Evolutionary conservation across 106 monocot species (phyloP), one percentile per base, ranked within the genome.

Genomic region (Acanthochlamys bracteata): DNA sequence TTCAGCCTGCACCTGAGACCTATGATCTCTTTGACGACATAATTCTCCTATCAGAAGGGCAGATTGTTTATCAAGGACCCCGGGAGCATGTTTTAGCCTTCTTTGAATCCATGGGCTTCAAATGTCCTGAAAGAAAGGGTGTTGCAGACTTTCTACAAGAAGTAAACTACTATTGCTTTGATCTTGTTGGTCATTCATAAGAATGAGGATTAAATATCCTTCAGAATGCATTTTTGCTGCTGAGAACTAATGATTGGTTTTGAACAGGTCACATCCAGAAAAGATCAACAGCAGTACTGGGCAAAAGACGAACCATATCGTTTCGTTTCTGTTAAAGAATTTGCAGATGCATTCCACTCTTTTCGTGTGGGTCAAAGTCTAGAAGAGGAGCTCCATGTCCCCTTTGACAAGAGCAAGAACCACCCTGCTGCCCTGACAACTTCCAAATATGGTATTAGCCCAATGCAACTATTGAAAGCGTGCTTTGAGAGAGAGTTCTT

Each of bases 261-360:
- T 15, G 15, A n/a, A 66, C 53, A 86, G 85, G 86, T 82, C 20
- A 86, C 86, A 67, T 86, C 86, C 12, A 79, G 69, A 52, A 86
- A 82, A 61, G 86, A 86, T 54, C 86, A 86, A 41, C 67, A 76
- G 39, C 86, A 86, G 39, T 86, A 86, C 65, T 86, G 86, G 86
- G 51, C 53, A 20, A 57, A 23, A 12, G 66, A 78, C 7, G 70
- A 82, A 39, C 76, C 79, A 14, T 86, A 86, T 54, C 25, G 57
- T 13, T 86, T 74, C 22, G 57, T 86, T 26, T 63, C 86, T 4
- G 82, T 86, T 21, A 74, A 71, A 11, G 82, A 86, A 20, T 86
- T 86, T 24, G 22, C 82, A 10, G 70, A 86, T 24, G 73, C 86
- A 13, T 86, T 71, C 26, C 60, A 65, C 27, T 74, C 79, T 7